Base-by-base conservation (phyloP, 306 rosid genomes). In the Glycine tomentella region DNA sequence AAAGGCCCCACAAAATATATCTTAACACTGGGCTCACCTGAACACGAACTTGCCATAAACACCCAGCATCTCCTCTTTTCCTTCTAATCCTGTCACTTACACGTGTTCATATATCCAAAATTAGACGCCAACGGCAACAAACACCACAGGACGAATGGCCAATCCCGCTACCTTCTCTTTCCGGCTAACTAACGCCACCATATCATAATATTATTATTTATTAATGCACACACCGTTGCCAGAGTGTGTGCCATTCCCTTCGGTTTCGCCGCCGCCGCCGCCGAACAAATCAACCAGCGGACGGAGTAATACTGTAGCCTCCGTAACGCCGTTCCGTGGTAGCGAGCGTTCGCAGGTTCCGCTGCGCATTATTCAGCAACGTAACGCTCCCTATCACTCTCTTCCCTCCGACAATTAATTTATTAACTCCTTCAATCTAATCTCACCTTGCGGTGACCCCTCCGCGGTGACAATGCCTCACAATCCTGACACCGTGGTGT, bases 191-290 rank as follows among this genome's bases (percentile, higher is more conserved):
- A 25, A 5, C 80, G 0, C 25, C 16, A 78, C 46, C 53, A 52
- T 25, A 25, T 25, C 31, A 25, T 45, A 7, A 10, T 53, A 14
- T 8, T 62, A 31, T n/a, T 75, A 40, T 67, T 69, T 0, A 6
- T 1, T 48, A 69, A 44, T 44, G n/a, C 9, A 5, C 14, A 8
- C 1, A 44, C 3, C 55, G 1, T 14, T 7, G 50, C 9, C 20
- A 11, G 68, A 11, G 68, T 67, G 83, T 42, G 46, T 42, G 46
- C 48, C 49, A 38, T 65, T 65, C 74, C 85, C n/a, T 73, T 79
- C 82, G 72, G 83, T 81, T 71, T 70, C 81, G 75, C 87, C 90
- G 89, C 84, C 84, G 89, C 84, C 84, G 89, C 31, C 31, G 31
- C 31, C 31, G 31, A 25, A 25, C 31, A 25, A 25, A 25, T 25